A percentile compares a stretch with the other conserved stretches of the same genome.
phyloP scores from a whole-genome alignment of 352 stramenopile genomes.

The Blastocystis sp. region DNA sequence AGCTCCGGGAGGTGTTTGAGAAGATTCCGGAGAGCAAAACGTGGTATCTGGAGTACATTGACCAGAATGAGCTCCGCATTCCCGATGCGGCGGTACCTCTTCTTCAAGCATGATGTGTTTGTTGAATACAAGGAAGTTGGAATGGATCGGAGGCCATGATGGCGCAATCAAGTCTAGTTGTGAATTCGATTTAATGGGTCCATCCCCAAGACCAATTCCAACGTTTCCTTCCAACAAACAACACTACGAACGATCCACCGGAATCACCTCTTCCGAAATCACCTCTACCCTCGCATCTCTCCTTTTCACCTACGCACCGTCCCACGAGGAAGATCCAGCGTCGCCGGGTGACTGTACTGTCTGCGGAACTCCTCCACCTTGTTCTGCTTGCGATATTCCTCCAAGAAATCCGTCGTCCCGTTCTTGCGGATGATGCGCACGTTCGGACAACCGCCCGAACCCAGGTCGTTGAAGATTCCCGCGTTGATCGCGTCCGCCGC shows the following conservation, averaged over 20 bases:
- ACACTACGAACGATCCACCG: background rate
- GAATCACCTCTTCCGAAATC: constrained; percentile 38
- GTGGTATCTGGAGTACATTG: constrained; percentile 2
- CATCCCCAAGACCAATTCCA: too few species aligned
- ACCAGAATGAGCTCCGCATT: background rate
- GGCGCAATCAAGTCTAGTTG: too few species aligned
- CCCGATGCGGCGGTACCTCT: background rate
- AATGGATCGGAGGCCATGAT: too few species aligned
- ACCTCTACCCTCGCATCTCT: background rate
- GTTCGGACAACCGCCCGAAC: constrained; percentile 46
- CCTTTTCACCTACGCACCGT: background rate
- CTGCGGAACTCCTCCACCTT: constrained; percentile 41
- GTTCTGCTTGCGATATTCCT: constrained; percentile 53
- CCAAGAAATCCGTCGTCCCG: constrained; percentile 46
- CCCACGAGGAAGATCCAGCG: constrained; percentile 3
- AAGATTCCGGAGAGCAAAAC: background rate
- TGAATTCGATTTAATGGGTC: too few species aligned
- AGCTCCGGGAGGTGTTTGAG: background rate
- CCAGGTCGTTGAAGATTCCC: constrained; percentile 55
- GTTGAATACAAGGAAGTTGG: too few species aligned
- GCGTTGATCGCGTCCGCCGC: constrained; percentile 52
- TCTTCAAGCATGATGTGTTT: background rate
- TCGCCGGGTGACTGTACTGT: constrained; percentile 18
- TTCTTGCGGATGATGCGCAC: constrained; percentile 56
- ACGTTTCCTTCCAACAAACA: constrained; percentile 50